phyloP scores from a whole-genome alignment of 371 early-diverging fungal species.

The Syncephalastrum racemosum region DNA sequence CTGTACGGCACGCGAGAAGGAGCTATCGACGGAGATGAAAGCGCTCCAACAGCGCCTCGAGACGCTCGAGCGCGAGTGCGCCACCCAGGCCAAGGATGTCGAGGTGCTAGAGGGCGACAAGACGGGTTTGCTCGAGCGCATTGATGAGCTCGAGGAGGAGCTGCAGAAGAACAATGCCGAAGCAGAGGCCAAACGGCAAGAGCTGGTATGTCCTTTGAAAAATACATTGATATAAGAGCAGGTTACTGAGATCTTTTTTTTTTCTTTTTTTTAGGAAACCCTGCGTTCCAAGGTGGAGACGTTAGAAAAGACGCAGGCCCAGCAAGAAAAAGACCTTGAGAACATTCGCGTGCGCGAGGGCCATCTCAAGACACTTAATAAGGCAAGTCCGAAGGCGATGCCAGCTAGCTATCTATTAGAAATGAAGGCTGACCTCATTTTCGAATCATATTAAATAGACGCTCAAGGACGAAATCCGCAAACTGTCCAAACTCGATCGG shows the following conservation, averaged over 20 bases:
- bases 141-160: slow-evolving; percentile 35
- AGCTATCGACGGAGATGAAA: slow-evolving; percentile 2
- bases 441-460: slow-evolving; percentile 30
- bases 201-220: no score
- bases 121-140: slow-evolving; percentile 23
- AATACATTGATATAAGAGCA: no score
- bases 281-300: slow-evolving; percentile 14
- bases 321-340: slow-evolving; percentile 47
- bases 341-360: slow-evolving; percentile 61
- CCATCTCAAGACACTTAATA: slow-evolving; percentile 67
- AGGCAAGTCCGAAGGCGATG: slow-evolving; percentile 27
- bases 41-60: slow-evolving; percentile 30
- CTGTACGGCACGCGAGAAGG: neutral
- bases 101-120: slow-evolving; percentile 34
- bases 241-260: neutral
- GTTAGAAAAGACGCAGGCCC: slow-evolving; percentile 18
- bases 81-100: slow-evolving; percentile 25
- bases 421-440: neutral
- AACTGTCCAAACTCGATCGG: slow-evolving; percentile 34
- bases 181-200: neutral
- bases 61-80: slow-evolving; percentile 26
- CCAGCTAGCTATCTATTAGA: neutral
- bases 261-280: slow-evolving; percentile 11
- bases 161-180: slow-evolving; percentile 21
- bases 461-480: slow-evolving; percentile 68